Percentiles rank a stretch among this genome's conserved stretches.
Evolutionary conservation across 164 flowering plant species (phyloP).

Genomic region (Vitis amurensis): DNA sequence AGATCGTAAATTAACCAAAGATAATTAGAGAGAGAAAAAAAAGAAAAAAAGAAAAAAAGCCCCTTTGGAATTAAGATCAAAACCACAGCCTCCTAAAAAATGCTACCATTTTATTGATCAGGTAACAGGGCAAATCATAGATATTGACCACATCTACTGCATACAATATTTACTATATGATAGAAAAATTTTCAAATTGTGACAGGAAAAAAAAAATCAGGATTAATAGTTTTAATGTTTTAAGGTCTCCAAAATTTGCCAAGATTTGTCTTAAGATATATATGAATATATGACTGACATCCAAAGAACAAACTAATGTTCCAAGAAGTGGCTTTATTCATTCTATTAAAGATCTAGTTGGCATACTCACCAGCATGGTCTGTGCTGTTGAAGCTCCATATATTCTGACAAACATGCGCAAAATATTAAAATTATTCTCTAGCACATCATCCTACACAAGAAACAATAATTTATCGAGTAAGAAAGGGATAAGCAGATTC

Average conservation of each 20-base stretch:
- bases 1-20: no score
- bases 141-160: not conserved
- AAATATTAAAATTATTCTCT: constrained; percentile 76
- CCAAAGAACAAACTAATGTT: not conserved
- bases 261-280: not conserved
- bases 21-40: no score
- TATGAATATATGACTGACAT: not conserved
- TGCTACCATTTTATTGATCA: no score
- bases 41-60: no score
- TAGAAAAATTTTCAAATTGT: not conserved
- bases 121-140: not conserved
- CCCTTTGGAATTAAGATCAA: no score
- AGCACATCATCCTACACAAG: constrained; percentile 78
- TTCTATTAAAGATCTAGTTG: not conserved
- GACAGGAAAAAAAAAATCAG: not conserved
- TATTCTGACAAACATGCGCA: constrained; percentile 88
- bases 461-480: constrained; percentile 3
- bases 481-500: constrained; percentile 8
- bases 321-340: not conserved
- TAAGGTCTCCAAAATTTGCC: no score
- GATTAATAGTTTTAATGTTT: no score
- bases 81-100: no score
- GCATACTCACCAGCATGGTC: constrained; percentile 62
- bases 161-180: not conserved
- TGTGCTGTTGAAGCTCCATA: constrained; percentile 82